Evolutionary conservation across 2,329 filamentous ascomycete species (phyloP).

Genomic region (Colletotrichum abscissum): DNA sequence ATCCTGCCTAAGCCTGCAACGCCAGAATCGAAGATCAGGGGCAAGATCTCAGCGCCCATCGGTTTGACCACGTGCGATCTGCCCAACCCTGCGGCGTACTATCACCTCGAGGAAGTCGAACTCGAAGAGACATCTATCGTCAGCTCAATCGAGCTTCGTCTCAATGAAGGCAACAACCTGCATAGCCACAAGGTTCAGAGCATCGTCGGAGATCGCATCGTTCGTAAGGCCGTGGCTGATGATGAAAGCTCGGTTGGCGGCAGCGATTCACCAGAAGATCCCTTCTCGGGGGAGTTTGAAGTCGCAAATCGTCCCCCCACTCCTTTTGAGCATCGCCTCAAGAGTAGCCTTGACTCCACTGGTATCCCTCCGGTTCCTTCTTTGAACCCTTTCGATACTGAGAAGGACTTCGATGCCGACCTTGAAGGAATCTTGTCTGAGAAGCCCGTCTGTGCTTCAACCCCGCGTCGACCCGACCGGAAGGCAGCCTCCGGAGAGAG

Average conservation of each 20-base stretch:
- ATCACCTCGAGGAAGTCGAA: constrained; percentile 23
- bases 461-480: constrained; percentile 43
- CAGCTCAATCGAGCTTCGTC: constrained; percentile 45
- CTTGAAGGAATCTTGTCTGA: constrained; percentile 51
- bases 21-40: constrained; percentile 33
- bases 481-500: constrained; percentile 6
- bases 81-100: constrained; percentile 23
- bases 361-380: constrained; percentile 12
- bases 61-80: constrained; percentile 8
- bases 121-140: constrained; percentile 39
- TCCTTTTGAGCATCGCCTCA: constrained; percentile 38
- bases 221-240: constrained; percentile 43
- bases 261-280: constrained; percentile 42
- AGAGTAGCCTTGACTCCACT: constrained; percentile 25
- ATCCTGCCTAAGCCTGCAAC: constrained; percentile 42
- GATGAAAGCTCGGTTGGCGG: constrained; percentile 43
- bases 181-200: constrained; percentile 48
- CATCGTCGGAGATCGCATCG: constrained; percentile 44
- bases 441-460: constrained; percentile 51
- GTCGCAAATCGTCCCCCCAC: constrained; percentile 36
- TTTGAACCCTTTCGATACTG: constrained; percentile 47
- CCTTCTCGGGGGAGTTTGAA: constrained; percentile 41
- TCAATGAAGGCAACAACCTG: constrained; percentile 49
- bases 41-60: constrained; percentile 29
- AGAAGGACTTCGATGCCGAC: constrained; percentile 50